Evolutionary conservation across 2,329 filamentous ascomycete genomes (phyloP).

Genomic region (Zarea fungicola): DNA sequence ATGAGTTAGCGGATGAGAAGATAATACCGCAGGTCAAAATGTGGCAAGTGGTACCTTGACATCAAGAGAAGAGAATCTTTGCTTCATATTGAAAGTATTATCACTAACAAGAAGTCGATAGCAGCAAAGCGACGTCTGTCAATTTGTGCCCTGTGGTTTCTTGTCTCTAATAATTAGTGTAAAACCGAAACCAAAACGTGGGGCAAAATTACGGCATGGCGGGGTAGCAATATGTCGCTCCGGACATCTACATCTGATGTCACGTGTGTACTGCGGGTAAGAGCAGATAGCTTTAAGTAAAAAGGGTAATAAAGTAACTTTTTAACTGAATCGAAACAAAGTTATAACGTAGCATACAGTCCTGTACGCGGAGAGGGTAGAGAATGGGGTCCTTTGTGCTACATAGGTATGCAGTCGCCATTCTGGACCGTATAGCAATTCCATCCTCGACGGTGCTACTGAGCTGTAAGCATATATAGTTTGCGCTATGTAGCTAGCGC

Average conservation of each 20-base stretch:
- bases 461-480: no score
- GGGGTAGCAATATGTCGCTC: neutral
- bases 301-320: no score
- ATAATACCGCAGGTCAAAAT: neutral
- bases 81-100: conserved; percentile 56
- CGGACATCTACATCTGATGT: neutral
- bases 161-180: no score
- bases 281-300: neutral
- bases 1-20: neutral
- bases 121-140: neutral
- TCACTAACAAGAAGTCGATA: neutral
- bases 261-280: conserved; percentile 1
- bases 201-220: conserved; percentile 9
- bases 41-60: conserved; percentile 50
- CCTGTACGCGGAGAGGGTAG: no score
- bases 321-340: no score
- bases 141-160: neutral
- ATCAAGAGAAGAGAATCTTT: conserved; percentile 73
- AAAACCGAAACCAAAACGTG: neutral
- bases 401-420: no score
- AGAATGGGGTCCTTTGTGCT: no score
- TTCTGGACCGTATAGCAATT: no score
- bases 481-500: no score
- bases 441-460: no score
- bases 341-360: no score